These are phyloP conservation scores for Trichosporon ovoides DNA, from an alignment of 1,284 basidiomycete genomes.

Conservation along the genomic window DNA sequence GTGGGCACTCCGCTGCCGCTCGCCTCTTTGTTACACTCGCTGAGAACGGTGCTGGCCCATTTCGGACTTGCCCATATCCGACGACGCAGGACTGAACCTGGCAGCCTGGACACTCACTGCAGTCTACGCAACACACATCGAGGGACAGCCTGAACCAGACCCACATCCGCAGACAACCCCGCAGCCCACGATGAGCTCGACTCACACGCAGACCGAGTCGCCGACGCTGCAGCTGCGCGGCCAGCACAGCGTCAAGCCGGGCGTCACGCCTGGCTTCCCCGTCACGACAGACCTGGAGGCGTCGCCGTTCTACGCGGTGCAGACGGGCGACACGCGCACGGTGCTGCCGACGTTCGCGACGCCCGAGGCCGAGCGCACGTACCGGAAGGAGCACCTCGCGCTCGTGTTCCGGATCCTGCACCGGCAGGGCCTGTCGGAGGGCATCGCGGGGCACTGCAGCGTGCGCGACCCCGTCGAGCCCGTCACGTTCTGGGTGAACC, in stretches of 20 bases:
- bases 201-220: background rate
- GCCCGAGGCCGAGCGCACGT: conserved; percentile 32
- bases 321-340: conserved; percentile 32
- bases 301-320: conserved; percentile 34
- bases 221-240: conserved; percentile 18
- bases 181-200: background rate
- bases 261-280: conserved; percentile 25
- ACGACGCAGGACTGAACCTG: too few species aligned
- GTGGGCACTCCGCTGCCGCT: too few species aligned
- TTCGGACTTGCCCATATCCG: too few species aligned
- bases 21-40: too few species aligned
- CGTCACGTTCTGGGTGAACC: conserved; percentile 43
- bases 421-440: conserved; percentile 34
- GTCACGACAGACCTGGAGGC: conserved; percentile 26
- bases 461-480: conserved; percentile 41
- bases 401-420: conserved; percentile 39
- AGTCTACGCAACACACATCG: too few species aligned
- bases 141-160: too few species aligned
- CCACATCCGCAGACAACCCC: too few species aligned
- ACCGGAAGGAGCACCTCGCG: conserved; percentile 42
- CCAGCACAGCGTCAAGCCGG: conserved; percentile 1
- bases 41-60: too few species aligned
- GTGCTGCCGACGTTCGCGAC: conserved; percentile 31
- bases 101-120: too few species aligned
- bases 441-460: conserved; percentile 41